These are phyloP conservation scores for Volvox africanus DNA, from an alignment of 139 green algal genomes.

Conservation along the genomic window DNA sequence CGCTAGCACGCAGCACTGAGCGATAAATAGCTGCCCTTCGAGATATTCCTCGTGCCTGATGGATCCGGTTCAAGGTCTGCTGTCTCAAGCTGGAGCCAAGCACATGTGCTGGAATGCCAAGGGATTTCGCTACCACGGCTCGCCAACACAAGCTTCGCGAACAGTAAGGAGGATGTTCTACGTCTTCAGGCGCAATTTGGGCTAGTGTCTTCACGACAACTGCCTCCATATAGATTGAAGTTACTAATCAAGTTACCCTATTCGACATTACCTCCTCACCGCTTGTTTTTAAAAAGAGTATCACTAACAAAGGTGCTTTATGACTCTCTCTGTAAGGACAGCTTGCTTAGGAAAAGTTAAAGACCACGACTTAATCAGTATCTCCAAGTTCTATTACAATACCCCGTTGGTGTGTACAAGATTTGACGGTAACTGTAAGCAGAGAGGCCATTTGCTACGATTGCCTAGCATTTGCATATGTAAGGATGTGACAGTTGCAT, in stretches of 20 bases:
- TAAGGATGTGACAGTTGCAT: too few relatives aligned
- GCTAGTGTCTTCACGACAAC: neutral
- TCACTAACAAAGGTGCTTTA: neutral
- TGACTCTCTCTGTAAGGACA: too few relatives aligned
- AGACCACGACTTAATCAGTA: too few relatives aligned
- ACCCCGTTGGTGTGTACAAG: too few relatives aligned
- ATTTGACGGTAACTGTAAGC: too few relatives aligned
- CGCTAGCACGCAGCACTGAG: neutral
- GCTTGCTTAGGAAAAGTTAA: too few relatives aligned
- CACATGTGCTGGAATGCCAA: neutral
- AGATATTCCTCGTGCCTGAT: neutral
- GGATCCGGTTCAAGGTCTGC: neutral
- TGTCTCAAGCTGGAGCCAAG: neutral
- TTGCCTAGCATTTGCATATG: too few relatives aligned
- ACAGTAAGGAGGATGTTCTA: neutral
- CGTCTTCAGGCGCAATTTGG: neutral
- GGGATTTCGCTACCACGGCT: neutral
- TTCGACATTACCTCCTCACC: neutral
- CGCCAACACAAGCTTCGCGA: neutral
- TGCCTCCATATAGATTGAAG: neutral
- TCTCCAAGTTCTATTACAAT: too few relatives aligned
- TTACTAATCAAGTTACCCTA: neutral
- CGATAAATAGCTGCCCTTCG: neutral
- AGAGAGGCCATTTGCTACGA: too few relatives aligned
- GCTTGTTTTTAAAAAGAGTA: neutral